Conservation (phyloP, 805 yeast species). For the Metschnikowia noctiluminum region DNA sequence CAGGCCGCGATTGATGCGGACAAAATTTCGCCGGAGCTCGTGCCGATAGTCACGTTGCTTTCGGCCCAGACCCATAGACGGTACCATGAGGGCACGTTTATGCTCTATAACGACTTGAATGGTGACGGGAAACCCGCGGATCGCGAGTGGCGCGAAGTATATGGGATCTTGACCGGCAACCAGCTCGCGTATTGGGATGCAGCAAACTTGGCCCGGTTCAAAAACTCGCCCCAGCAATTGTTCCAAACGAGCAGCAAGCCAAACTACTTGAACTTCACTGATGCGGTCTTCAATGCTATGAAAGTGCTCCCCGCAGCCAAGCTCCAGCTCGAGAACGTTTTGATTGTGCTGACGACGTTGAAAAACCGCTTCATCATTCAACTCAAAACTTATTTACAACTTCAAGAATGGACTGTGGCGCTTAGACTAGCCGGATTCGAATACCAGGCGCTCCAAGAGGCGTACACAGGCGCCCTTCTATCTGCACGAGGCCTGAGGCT, state of each 20-base stretch:
- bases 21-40: slow-evolving; percentile 45
- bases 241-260: slow-evolving; percentile 69
- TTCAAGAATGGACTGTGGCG: slow-evolving; percentile 78
- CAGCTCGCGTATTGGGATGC: slow-evolving; percentile 94
- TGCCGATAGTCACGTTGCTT: slow-evolving; percentile 71
- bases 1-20: slow-evolving; percentile 12
- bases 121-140: slow-evolving; percentile 85
- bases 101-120: slow-evolving; percentile 67
- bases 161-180: slow-evolving; percentile 86
- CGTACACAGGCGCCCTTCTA: slow-evolving; percentile 91
- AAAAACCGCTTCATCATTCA: slow-evolving; percentile 85
- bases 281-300: slow-evolving; percentile 78
- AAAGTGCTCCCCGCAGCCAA: slow-evolving; percentile 62
- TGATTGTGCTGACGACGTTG: slow-evolving; percentile 88
- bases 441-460: slow-evolving; percentile 81
- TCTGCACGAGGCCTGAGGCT: slow-evolving; percentile 87
- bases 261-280: slow-evolving; percentile 84
- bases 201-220: slow-evolving; percentile 52
- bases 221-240: slow-evolving; percentile 50
- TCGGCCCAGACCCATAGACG: slow-evolving; percentile 74
- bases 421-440: slow-evolving; percentile 79
- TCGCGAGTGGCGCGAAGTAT: slow-evolving; percentile 88
- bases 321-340: slow-evolving; percentile 64
- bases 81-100: slow-evolving; percentile 71
- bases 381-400: slow-evolving; percentile 60